These are phyloP conservation scores for Apiospora saccharicola DNA, from an alignment of 2,329 filamentous ascomycete species.

Conservation along the genomic window DNA sequence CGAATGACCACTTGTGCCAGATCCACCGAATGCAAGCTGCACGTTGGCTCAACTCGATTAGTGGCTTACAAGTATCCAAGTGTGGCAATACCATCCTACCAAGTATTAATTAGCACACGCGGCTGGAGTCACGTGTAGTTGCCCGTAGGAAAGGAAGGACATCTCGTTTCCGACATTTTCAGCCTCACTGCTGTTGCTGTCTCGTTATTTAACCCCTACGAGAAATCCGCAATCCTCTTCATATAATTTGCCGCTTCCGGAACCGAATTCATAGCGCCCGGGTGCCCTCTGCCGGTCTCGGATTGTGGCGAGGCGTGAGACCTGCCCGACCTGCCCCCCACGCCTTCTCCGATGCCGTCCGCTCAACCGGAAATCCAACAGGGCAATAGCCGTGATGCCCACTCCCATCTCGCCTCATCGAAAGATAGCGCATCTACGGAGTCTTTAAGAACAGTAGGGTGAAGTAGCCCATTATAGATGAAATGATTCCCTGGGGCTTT, in stretches of 20 bases:
- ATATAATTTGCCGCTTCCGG: background rate
- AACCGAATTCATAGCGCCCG: background rate
- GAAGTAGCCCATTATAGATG: background rate
- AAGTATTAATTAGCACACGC: too few relatives aligned
- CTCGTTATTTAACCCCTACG: background rate
- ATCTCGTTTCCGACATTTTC: too few relatives aligned
- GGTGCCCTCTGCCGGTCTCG: background rate
- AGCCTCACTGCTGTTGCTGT: background rate
- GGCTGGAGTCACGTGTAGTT: too few relatives aligned
- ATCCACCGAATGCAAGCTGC: too few relatives aligned
- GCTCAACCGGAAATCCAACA: background rate
- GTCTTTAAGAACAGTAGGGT: too few relatives aligned
- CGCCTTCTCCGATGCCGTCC: background rate
- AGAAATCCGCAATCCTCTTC: background rate
- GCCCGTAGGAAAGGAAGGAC: too few relatives aligned
- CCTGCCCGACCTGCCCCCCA: background rate
- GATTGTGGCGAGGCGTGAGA: background rate
- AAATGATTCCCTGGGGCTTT: background rate
- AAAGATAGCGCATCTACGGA: too few relatives aligned
- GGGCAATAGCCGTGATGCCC: background rate
- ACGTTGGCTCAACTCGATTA: too few relatives aligned
- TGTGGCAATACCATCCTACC: too few relatives aligned
- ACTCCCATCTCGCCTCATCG: too few relatives aligned
- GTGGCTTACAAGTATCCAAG: too few relatives aligned
- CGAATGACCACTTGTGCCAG: too few relatives aligned